Evolutionary conservation across 371 early-diverging fungal genomes (phyloP), one percentile per base, ranked within the genome.

Genomic region (Rhizopus stolonifer): DNA sequence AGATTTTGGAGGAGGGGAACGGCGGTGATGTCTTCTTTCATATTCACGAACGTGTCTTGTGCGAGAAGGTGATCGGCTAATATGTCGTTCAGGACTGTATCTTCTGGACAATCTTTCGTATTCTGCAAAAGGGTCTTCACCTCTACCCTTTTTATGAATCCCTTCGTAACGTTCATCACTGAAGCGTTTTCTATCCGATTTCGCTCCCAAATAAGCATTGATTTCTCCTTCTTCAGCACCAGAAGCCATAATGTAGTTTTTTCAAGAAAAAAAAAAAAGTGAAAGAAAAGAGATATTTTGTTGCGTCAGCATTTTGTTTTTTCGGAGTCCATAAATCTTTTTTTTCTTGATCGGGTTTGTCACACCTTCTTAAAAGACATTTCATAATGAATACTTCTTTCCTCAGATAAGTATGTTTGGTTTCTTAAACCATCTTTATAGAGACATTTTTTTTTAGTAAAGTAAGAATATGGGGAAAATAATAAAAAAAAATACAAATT

Each of bases 81-180:
- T 34, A 21, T 31, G 23, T 39, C 56, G 22, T 11, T 15, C 15
- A n/a, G 55, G 48, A 14, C 43, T 46, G 21, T 54, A 36, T 25
- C 53, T 48, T 50, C 60, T 52, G 14, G 65, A 54, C 0, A 73
- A 45, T 15, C 74, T 56, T 56, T 73, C 74, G 22, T 73, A 73
- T 56, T 73, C 74, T 14, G 49, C 70, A 67, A 73, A 73, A 3
- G 65, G 65, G 33, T 69, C 74, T 15, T 67, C 69, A 42, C 49
- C 60, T 4, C 60, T 34, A 25, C 44, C 48, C 33, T 42, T 42
- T 21, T 42, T 42, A 10, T 26, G 19, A 22, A 24, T 44, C 13
- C 13, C 22, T 7, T 15, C 23, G 34, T 56, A 49, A 11, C 39
- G 13, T 19, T 48, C 49, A 42, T 48, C 49, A 22, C 13, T 49